These are phyloP conservation scores for Euphrasia confusa DNA, from an alignment of 257 asterid species.

Conservation along the genomic window DNA sequence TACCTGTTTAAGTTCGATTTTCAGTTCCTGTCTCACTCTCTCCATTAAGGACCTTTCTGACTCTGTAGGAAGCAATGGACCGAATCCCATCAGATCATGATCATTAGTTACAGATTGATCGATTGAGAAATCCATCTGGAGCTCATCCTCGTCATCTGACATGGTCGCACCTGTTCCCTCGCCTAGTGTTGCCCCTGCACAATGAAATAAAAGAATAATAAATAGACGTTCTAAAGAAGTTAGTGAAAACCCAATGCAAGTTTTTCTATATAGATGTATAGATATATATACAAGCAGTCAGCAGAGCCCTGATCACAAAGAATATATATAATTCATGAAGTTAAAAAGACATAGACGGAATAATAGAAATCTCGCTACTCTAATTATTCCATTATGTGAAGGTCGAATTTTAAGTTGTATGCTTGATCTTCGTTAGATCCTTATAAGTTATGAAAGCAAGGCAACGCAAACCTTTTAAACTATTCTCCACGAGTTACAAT, in stretches of 20 bases:
- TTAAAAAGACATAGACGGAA: too few relatives aligned
- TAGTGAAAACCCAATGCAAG: background rate
- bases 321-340: background rate
- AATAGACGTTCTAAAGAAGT: background rate
- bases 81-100: slow-evolving; percentile 68
- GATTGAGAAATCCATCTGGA: slow-evolving; percentile 56
- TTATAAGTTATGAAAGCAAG: background rate
- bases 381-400: background rate
- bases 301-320: background rate
- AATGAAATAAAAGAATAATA: background rate
- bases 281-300: background rate
- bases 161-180: slow-evolving; percentile 77
- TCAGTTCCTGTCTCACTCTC: slow-evolving; percentile 69
- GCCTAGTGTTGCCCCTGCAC: slow-evolving; percentile 46
- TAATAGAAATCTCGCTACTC: background rate
- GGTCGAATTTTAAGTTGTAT: background rate
- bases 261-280: too few relatives aligned
- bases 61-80: slow-evolving; percentile 75
- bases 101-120: slow-evolving; percentile 56
- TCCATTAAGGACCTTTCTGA: slow-evolving; percentile 81
- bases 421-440: background rate
- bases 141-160: slow-evolving; percentile 80
- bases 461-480: background rate
- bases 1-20: slow-evolving; percentile 75
- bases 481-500: too few relatives aligned